Base-by-base conservation (phyloP, 2,329 filamentous ascomycete species). In the Sclerotinia trifoliorum region DNA sequence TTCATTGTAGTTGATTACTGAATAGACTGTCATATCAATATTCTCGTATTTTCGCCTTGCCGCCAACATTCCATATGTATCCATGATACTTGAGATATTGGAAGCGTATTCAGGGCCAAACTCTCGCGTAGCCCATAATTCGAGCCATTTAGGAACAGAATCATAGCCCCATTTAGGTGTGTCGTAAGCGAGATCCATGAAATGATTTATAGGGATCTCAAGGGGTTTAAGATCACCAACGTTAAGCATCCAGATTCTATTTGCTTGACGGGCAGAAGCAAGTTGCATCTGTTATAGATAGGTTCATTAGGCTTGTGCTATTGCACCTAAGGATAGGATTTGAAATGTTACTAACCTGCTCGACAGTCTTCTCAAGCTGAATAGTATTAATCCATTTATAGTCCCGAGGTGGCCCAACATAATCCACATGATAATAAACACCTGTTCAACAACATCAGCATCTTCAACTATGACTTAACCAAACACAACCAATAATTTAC, bases 111-210 rank as follows among this genome's bases (percentile, higher is more conserved):
- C 78, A 0, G 78, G 62, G 1, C 82, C 85, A 70, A 90, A 90
- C 72, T 87, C 86, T 5, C 86, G 83, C 8, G 81, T 77, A 2
- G 85, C 85, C 83, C 86, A 89, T 3, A 80, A 79, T 24, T 81
- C 75, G 19, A 88, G 80, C 85, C 88, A 91, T 2, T 80, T 79
- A 1, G 80, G 79, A 0, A 85, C 83, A 65, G 83, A 86, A 58
- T 85, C 81, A 64, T 84, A 81, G n/a, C 82, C 81, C 82, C 85
- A 89, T 1, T 79, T 75, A 26, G 83, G 78, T 29, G 85, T 83
- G 73, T 91, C 85, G 75, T 91, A 91, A 1, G 87, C 89, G 70
- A 91, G 81, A 71, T 90, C 88, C 70, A 91, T 80, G 79, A 88
- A 90, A 77, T 90, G 88, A 74, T 81, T 86, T 75, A 90, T 86